phyloP scores from a whole-genome alignment of 2,329 filamentous ascomycete genomes.

The Aspergillus sp. region DNA sequence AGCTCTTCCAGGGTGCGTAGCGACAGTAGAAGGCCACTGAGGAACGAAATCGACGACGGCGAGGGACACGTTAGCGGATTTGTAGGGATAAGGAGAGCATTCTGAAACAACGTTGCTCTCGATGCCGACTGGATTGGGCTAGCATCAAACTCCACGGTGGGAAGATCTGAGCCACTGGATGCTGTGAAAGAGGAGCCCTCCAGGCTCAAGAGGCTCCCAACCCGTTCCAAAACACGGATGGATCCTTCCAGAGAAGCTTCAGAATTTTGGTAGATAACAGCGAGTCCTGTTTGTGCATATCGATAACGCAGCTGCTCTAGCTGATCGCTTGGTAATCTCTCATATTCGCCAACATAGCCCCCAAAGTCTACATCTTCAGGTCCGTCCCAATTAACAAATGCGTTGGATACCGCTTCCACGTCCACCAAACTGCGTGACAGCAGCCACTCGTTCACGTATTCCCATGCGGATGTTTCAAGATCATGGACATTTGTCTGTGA shows the following conservation, averaged over 20 bases:
- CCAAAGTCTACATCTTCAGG: conserved; percentile 60
- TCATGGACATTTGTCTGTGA: conserved; percentile 20
- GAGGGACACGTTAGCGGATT: conserved; percentile 46
- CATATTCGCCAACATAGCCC: conserved; percentile 47
- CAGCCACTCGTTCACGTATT: conserved; percentile 60
- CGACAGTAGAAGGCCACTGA: conserved; percentile 43
- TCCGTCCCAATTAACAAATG: conserved; percentile 59
- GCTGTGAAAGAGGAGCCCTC: conserved; percentile 43
- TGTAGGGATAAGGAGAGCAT: conserved; percentile 36
- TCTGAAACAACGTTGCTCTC: conserved; percentile 42
- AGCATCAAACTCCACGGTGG: conserved; percentile 32
- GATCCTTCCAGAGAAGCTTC: conserved; percentile 49
- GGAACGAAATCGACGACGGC: conserved; percentile 38
- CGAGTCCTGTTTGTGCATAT: conserved; percentile 60
- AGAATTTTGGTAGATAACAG: conserved; percentile 57
- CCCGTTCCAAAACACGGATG: conserved; percentile 50
- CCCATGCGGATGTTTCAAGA: conserved; percentile 50
- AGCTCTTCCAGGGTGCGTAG: conserved; percentile 40
- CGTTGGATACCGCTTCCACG: conserved; percentile 49
- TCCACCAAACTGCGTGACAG: conserved; percentile 53
- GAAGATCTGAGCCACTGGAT: conserved; percentile 22
- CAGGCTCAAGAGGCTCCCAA: conserved; percentile 52
- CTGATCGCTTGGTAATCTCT: conserved; percentile 45
- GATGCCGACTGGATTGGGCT: conserved; percentile 36
- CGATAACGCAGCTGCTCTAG: conserved; percentile 44